phyloP scores from a whole-genome alignment of 2,329 filamentous ascomycete genomes.

The Fusarium siculi region DNA sequence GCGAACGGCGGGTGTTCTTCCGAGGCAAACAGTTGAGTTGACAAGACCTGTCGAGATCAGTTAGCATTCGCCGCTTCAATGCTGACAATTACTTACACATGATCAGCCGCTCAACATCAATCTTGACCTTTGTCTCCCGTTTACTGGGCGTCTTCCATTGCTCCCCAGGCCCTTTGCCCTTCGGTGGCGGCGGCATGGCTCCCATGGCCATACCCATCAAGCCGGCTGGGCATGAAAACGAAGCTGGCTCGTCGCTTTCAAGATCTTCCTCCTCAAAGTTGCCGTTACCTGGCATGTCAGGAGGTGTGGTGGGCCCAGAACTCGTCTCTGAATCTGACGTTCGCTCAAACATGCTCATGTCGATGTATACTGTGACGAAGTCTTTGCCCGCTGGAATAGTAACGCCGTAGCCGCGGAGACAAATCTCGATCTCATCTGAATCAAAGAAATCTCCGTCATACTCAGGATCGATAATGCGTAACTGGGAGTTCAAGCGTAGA shows the following conservation, averaged over 20 bases:
- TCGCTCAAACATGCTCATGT: slow-evolving; percentile 8
- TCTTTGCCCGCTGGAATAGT: background rate
- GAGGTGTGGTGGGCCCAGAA: background rate
- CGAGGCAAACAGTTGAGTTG: slow-evolving; percentile 4
- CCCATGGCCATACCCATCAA: slow-evolving; percentile 8
- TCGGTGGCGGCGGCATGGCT: background rate
- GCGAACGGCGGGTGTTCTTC: slow-evolving; percentile 1
- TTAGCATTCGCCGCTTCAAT: too few species aligned
- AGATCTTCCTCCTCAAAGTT: background rate
- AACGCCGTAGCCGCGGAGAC: slow-evolving; percentile 1
- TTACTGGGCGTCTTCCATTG: background rate
- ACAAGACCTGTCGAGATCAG: background rate
- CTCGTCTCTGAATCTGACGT: background rate
- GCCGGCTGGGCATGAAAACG: background rate
- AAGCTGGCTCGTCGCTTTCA: background rate
- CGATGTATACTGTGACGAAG: slow-evolving; percentile 1
- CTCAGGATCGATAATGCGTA: background rate
- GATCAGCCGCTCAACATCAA: background rate
- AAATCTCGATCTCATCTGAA: slow-evolving; percentile 1
- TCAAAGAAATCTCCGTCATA: slow-evolving; percentile 7
- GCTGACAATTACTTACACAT: too few species aligned
- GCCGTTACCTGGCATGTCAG: background rate
- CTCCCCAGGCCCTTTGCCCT: background rate
- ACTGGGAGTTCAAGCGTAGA: background rate
- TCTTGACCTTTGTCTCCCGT: background rate